Percentiles rank a stretch among this genome's conserved stretches.
These are phyloP conservation scores for Phytopythium delawarense DNA, from an alignment of 352 stramenopile species.

Conservation along the genomic window DNA sequence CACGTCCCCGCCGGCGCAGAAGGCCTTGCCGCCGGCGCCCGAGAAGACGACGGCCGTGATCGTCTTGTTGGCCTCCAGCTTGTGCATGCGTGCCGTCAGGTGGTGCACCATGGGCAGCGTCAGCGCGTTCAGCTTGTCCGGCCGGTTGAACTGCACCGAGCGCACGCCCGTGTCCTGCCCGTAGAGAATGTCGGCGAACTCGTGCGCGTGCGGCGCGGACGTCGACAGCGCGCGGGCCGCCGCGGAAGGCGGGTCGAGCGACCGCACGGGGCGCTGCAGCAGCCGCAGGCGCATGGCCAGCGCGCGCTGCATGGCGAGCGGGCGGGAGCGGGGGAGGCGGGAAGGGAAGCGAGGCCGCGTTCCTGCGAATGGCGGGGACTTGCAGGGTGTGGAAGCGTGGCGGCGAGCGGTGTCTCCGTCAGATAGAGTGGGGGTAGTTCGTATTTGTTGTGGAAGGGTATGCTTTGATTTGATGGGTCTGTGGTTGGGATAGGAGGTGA, in stretches of 20 bases:
- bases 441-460: too few species aligned
- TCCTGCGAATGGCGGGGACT: background rate
- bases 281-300: slow-evolving; percentile 49
- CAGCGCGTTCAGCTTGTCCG: slow-evolving; percentile 90
- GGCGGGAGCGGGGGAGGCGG: background rate
- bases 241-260: background rate
- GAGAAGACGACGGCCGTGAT: slow-evolving; percentile 85
- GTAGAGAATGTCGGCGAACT: slow-evolving; percentile 72
- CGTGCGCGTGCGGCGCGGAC: slow-evolving; percentile 26
- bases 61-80: slow-evolving; percentile 73
- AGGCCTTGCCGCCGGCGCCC: slow-evolving; percentile 78
- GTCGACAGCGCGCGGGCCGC: slow-evolving; percentile 21
- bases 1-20: slow-evolving; percentile 96
- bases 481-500: too few species aligned
- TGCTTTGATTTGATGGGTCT: too few species aligned
- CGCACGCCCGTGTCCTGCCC: slow-evolving; percentile 74
- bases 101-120: slow-evolving; percentile 90
- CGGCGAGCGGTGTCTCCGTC: too few species aligned
- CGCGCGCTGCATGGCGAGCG: slow-evolving; percentile 34
- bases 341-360: too few species aligned
- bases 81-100: slow-evolving; percentile 83
- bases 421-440: too few species aligned
- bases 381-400: too few species aligned
- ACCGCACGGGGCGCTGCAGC: slow-evolving; percentile 50
- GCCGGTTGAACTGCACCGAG: slow-evolving; percentile 89